A percentile compares a stretch with the other conserved stretches of the same genome.
Evolutionary conservation across 441 rosid species (phyloP).

Genomic region (Adansonia grandidieri): DNA sequence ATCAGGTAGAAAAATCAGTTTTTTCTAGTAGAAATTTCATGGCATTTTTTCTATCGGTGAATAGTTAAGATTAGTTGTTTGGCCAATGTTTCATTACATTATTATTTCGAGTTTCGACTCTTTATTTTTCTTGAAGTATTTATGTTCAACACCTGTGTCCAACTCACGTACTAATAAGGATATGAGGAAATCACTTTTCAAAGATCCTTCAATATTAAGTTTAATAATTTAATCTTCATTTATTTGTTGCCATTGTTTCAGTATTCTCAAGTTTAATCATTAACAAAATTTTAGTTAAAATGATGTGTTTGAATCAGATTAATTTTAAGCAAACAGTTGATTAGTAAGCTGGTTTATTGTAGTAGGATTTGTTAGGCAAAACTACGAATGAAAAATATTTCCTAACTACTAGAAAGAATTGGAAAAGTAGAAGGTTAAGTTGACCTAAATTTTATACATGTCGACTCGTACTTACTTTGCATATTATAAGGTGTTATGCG

Average conservation of each 20-base stretch:
- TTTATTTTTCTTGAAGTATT: no score
- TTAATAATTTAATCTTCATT: background rate
- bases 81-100: background rate
- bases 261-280: background rate
- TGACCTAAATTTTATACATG: background rate
- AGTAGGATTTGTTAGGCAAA: background rate
- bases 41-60: background rate
- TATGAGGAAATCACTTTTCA: no score
- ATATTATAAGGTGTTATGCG: no score
- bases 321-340: background rate
- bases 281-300: background rate
- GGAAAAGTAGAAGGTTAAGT: background rate
- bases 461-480: no score
- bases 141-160: no score
- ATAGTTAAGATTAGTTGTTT: background rate
- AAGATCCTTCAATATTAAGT: no score
- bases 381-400: background rate
- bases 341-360: background rate
- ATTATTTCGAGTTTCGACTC: no score
- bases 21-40: background rate
- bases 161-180: no score
- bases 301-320: background rate
- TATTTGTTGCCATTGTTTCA: background rate
- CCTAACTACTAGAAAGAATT: conserved; percentile 1
- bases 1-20: conserved; percentile 57